Evolutionary conservation across 2,329 filamentous ascomycete species (phyloP), one percentile per base, ranked within the genome.

Genomic region (Cryphonectria parasitica): DNA sequence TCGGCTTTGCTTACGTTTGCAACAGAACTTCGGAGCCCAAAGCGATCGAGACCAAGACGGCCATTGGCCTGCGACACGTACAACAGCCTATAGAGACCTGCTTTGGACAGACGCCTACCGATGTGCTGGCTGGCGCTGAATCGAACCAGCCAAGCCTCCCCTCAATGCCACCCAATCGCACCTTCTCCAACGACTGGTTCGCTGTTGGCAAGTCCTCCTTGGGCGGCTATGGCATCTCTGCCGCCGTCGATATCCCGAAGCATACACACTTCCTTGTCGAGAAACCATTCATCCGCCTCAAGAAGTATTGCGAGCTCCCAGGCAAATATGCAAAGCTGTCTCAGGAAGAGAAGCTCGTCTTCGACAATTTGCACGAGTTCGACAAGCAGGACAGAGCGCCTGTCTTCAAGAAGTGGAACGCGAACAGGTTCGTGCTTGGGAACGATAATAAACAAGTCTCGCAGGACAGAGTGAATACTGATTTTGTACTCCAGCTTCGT

Each of bases 201-300:
- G 74, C 79, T 15, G 75, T 88, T 7, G 79, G 77, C 2, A 75
- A 74, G 13, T 87, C 85, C 0, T 64, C 71, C 0, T 76, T 84
- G 0, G 81, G 82, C 0, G 86, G 86, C 1, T 80, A 82, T 61
- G 86, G 86, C 0, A 82, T 80, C 0, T 87, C 88, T 63, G 85
- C 86, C 0, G 73, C 74, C 0, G 75, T 74, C 6, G 76, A 81
- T 8, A 78, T 88, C 15, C 72, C 73, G 25, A 65, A 73, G 0
- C 80, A 80, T 49, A 80, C 84, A 49, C 74, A 78, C 0, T 81
- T 88, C 11, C 80, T 87, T 0, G 73, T 80, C 0, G 87, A 89
- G 75, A 73, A 72, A 15, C 82, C 85, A 0, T 75, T 87, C 0
- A 75, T 88, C 22, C 45, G 39, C 2, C 76, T 76, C 3, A 79